Conservation (phyloP, 768 basidiomycete genomes). For the Termitomyces sp. region DNA sequence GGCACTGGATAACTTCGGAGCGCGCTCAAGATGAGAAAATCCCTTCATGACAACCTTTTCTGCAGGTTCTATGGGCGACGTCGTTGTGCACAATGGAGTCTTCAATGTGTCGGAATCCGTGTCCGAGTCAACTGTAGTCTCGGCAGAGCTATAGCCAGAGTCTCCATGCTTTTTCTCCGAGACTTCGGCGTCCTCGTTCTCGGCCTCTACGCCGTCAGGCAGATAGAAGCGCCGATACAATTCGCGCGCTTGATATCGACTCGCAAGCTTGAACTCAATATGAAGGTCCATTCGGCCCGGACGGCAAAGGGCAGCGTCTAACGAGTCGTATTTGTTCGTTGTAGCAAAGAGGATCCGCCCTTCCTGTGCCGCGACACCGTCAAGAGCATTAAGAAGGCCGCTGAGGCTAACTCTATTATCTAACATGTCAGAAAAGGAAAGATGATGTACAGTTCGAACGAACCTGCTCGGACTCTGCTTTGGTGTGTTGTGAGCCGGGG, state of each 20-base stretch:
- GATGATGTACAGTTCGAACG: neutral
- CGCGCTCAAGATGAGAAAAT: slow-evolving; percentile 29
- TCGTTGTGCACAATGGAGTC: neutral
- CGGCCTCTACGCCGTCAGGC: slow-evolving; percentile 28
- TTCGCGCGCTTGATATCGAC: slow-evolving; percentile 60
- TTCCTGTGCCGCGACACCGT: slow-evolving; percentile 77
- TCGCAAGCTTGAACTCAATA: slow-evolving; percentile 74
- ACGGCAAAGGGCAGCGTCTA: slow-evolving; percentile 73
- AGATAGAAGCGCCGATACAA: slow-evolving; percentile 70
- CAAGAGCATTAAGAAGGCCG: slow-evolving; percentile 75
- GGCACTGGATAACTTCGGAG: slow-evolving; percentile 35
- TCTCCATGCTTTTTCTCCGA: slow-evolving; percentile 5
- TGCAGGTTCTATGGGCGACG: slow-evolving; percentile 4
- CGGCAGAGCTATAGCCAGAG: slow-evolving; percentile 19
- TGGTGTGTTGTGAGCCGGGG: neutral
- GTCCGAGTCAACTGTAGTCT: slow-evolving; percentile 1
- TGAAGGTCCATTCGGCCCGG: slow-evolving; percentile 82
- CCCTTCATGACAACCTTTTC: slow-evolving; percentile 14
- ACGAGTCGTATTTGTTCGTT: slow-evolving; percentile 65
- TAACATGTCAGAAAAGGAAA: neutral
- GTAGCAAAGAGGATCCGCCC: slow-evolving; percentile 81
- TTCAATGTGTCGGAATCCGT: neutral
- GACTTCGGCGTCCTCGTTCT: slow-evolving; percentile 17
- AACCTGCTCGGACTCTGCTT: slow-evolving; percentile 11
- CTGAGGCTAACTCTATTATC: slow-evolving; percentile 57